phyloP scores from a whole-genome alignment of 1,139 yeast species.

The Diutina rugosa region DNA sequence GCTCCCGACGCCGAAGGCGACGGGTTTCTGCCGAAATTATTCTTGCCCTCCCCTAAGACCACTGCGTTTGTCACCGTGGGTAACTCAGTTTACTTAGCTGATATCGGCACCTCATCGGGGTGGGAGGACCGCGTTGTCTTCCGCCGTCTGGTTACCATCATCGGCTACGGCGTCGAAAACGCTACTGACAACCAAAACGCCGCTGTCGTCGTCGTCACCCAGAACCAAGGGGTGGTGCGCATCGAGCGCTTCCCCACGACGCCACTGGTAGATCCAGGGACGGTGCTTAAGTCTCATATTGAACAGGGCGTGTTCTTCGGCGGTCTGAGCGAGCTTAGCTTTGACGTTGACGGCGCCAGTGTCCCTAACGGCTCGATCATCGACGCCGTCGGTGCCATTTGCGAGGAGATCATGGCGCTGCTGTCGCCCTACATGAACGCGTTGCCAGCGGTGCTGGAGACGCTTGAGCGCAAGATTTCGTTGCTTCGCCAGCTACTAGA shows the following conservation, averaged over 20 bases:
- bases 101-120: slow-evolving; percentile 38
- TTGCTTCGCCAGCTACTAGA: slow-evolving; percentile 24
- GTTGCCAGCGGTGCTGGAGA: slow-evolving; percentile 6
- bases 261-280: slow-evolving; percentile 14
- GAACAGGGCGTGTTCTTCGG: slow-evolving; percentile 71
- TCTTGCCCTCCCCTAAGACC: slow-evolving; percentile 46
- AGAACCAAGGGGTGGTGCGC: slow-evolving; percentile 49
- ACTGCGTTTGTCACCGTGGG: slow-evolving; percentile 56
- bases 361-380: slow-evolving; percentile 18
- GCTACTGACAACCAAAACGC: slow-evolving; percentile 17
- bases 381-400: slow-evolving; percentile 15
- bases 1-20: slow-evolving; percentile 23
- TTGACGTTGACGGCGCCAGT: slow-evolving; percentile 27
- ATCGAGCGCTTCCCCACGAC: slow-evolving; percentile 35
- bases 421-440: slow-evolving; percentile 7
- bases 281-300: slow-evolving; percentile 52
- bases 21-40: slow-evolving; percentile 16
- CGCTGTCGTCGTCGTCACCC: slow-evolving; percentile 37
- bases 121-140: slow-evolving; percentile 74
- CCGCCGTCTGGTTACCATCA: slow-evolving; percentile 35
- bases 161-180: slow-evolving; percentile 51
- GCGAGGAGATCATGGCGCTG: slow-evolving; percentile 43
- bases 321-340: slow-evolving; percentile 35
- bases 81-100: slow-evolving; percentile 53
- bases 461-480: slow-evolving; percentile 7